Base-by-base conservation (phyloP, 441 rosid genomes). In the Populus hybrid region DNA sequence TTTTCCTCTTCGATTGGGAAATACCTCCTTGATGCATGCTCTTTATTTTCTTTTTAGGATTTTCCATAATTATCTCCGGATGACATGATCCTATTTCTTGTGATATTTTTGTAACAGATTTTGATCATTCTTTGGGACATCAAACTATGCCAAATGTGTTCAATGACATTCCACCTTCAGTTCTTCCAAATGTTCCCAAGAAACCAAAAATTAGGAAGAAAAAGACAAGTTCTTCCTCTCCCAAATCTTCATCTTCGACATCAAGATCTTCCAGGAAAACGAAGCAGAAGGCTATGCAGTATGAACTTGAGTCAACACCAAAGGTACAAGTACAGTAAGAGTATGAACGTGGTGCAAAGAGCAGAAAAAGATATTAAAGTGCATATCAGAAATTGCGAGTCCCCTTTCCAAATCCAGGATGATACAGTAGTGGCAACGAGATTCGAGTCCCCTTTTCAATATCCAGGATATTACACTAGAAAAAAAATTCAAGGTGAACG, bases 191-290 rank as follows among this genome's bases (percentile, higher is more conserved):
- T 71, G 23, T 79, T 80, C 82, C 91, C 1, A 91, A 88, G 88
- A 90, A 89, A 78, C 81, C 84, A 5, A 89, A 80, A 79, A 74
- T 87, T 75, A 90, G 82, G 78, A 90, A 87, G 87, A 84, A 80
- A 78, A 78, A 75, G 32, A 63, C 79, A 1, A 73, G 77, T 67
- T 79, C 88, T 8, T 63, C 66, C 66, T 80, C 90, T 34, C 79
- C 88, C n/a, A 79, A 79, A 67, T 79, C 79, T 10, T 79, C 87
- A 20, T 75, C 87, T 34, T 73, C 87, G 3, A 70, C 90, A 1
- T 72, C 87, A 10, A 86, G 82, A 80, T 72, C 86, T 70, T 82
- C 86, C 21, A 70, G 83, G 73, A 64, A 80, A 38, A 42, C 84
- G n/a, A 89, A 86, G 77, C 26, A 82, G 0, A 86, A 79, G 76